Conservation (phyloP, 306 rosid species). For the Malus sieversii region DNA sequence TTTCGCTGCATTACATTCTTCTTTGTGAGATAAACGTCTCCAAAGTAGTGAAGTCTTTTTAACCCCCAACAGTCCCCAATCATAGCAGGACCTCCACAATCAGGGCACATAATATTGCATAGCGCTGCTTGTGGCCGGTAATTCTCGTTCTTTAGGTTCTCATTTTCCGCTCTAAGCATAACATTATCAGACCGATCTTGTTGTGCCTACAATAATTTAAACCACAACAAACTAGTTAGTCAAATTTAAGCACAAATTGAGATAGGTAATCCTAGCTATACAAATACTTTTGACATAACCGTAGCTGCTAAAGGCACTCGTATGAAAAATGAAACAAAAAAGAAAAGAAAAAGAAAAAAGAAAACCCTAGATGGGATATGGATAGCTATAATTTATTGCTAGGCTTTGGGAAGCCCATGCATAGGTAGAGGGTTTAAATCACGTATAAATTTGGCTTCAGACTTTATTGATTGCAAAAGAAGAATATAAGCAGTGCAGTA, state of each 20-base stretch:
- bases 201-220: slow-evolving; percentile 53
- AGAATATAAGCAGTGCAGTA: background rate
- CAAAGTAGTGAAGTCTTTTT: too few species aligned
- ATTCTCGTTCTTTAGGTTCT: slow-evolving; percentile 63
- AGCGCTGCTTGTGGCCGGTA: slow-evolving; percentile 63
- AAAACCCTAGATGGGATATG: background rate
- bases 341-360: too few species aligned
- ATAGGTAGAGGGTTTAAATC: background rate
- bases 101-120: slow-evolving; percentile 68
- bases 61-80: slow-evolving; percentile 26
- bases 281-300: background rate
- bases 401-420: background rate
- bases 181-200: slow-evolving; percentile 81
- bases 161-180: slow-evolving; percentile 81
- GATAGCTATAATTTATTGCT: background rate
- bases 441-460: background rate
- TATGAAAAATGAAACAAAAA: too few species aligned
- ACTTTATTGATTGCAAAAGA: background rate
- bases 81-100: slow-evolving; percentile 72
- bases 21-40: too few species aligned
- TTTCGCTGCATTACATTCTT: too few species aligned
- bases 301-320: background rate
- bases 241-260: background rate
- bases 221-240: background rate
- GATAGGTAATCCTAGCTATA: background rate